A percentile compares a stretch with the other conserved stretches of the same genome.
These are phyloP conservation scores for Phytophthora pisi DNA, from an alignment of 352 stramenopile genomes.

Conservation along the genomic window DNA sequence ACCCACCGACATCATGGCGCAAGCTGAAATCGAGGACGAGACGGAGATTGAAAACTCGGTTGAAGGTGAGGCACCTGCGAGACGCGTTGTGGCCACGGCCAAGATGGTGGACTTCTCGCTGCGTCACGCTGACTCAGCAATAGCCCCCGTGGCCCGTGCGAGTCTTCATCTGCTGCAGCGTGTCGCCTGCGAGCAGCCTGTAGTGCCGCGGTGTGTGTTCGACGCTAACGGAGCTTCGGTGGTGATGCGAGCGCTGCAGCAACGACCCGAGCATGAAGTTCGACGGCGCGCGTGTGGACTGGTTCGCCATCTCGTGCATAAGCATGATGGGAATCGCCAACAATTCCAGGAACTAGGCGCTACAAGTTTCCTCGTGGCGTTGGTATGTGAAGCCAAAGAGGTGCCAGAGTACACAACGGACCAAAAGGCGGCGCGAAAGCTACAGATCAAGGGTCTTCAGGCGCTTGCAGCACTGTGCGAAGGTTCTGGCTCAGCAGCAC, in stretches of 20 bases:
- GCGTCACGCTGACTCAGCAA: conserved; percentile 43
- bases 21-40: conserved; percentile 36
- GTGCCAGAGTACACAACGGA: background rate
- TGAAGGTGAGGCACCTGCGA: conserved; percentile 35
- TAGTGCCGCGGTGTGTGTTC: conserved; percentile 48
- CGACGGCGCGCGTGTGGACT: conserved; percentile 47
- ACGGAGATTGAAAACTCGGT: conserved; percentile 12
- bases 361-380: conserved; percentile 41
- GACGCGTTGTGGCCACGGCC: conserved; percentile 43
- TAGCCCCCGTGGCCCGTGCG: conserved; percentile 36
- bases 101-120: conserved; percentile 63
- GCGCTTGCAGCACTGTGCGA: conserved; percentile 56
- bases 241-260: conserved; percentile 58
- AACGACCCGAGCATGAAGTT: conserved; percentile 23
- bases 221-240: conserved; percentile 33
- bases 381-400: conserved; percentile 20
- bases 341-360: conserved; percentile 62
- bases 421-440: conserved; percentile 18
- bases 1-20: conserved; percentile 17
- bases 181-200: conserved; percentile 41
- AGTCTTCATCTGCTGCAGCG: conserved; percentile 67
- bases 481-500: conserved; percentile 34
- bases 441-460: conserved; percentile 58
- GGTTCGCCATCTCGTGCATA: conserved; percentile 54
- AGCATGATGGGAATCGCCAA: conserved; percentile 52